Base-by-base conservation (phyloP, 495 filamentous ascomycete genomes). In the Neurospora sp. region DNA sequence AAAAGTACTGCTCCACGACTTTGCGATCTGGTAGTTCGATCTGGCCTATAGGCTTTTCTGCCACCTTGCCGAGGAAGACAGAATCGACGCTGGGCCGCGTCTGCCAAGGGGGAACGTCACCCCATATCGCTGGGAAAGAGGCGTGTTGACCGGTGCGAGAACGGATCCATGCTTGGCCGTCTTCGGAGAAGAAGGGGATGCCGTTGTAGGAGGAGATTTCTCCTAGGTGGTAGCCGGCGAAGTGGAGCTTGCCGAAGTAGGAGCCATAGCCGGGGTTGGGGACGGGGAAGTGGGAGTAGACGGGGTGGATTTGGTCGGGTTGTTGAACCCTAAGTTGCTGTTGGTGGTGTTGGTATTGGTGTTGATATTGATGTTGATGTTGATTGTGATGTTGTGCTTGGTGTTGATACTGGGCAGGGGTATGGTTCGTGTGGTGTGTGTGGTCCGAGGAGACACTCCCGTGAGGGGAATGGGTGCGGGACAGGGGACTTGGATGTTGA, bases 171-270 rank as follows among this genome's bases (percentile, higher is more conserved):
- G 80, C 75, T 69, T 81, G 83, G 2, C 85, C 84, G 41, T 85
- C 83, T 1, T 80, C 78, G 0, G 85, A 79, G 40, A 87, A 76
- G 39, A 85, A 81, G 12, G 85, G 86, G 9, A 86, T 81, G 8
- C 84, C 84, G 1, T 83, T 84, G 69, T 84, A 81, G 45, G 82
- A 70, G 73, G 83, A 86, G 44, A 86, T 83, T 4, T 79, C 79
- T 12, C 86, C 84, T 7, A 87, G 71, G 73, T 85, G 81, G 53
- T 81, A 78, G 4, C 86, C 85, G 9, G 86, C 85, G 70, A 87
- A 86, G 71, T 86, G 84, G 9, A 86, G 81, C 7, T 83, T 82
- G 18, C 77, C 77, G 20, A 79, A 78, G 61, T 72, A 44, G 39
- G 71, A 65, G 27, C 31, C 39, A 53, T 12, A 18, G 53, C 18